These are phyloP conservation scores for Carex littledalei DNA, from an alignment of 176 grass and related monocot genomes.

Conservation along the genomic window DNA sequence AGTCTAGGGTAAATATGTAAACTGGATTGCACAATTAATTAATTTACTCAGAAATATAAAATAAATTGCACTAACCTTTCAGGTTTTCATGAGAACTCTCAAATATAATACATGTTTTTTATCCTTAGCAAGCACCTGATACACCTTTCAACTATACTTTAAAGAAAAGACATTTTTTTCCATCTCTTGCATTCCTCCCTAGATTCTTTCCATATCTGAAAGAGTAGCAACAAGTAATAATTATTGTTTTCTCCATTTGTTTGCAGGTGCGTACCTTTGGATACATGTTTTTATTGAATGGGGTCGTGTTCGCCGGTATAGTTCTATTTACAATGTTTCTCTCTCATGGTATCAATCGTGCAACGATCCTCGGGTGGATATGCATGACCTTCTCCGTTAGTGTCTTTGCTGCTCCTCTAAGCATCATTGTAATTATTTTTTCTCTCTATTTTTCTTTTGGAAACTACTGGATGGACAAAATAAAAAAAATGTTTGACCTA, in stretches of 20 bases:
- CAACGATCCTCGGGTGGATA: constrained; percentile 61
- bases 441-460: neutral
- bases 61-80: neutral
- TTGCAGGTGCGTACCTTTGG: constrained; percentile 37
- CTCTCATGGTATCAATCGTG: constrained; percentile 27
- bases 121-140: neutral
- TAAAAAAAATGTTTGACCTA: neutral
- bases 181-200: neutral
- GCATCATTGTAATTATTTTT: constrained; percentile 69
- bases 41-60: neutral
- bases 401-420: constrained; percentile 87
- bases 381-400: constrained; percentile 83
- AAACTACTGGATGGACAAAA: too few relatives aligned
- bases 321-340: constrained; percentile 40
- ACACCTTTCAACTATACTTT: neutral
- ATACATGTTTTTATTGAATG: constrained; percentile 59
- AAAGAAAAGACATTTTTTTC: neutral
- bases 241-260: neutral
- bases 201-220: neutral
- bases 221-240: neutral
- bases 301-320: constrained; percentile 48
- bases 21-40: neutral
- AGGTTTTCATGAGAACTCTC: neutral
- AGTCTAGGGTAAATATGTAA: constrained; percentile 25
- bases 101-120: neutral